These are phyloP conservation scores for Digitaria exilis DNA, from an alignment of 202 grass and related monocot species.

Conservation along the genomic window DNA sequence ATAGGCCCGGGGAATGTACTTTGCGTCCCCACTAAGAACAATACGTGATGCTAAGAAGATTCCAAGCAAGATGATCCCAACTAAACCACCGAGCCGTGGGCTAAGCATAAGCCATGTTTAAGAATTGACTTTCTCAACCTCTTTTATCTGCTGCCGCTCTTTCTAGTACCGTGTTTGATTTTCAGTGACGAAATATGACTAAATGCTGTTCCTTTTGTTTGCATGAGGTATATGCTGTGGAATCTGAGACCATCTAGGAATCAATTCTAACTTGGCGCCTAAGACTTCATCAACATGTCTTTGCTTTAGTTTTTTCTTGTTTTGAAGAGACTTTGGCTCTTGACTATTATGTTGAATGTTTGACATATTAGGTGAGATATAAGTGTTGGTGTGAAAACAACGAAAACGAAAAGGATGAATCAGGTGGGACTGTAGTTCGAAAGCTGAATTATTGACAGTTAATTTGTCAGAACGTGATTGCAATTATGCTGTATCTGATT, in stretches of 20 bases:
- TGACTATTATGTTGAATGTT: neutral
- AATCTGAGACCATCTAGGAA: neutral
- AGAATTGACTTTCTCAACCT: conserved; percentile 20
- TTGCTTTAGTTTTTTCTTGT: neutral
- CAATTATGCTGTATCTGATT: neutral
- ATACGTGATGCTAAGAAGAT: conserved; percentile 14
- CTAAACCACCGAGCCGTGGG: neutral
- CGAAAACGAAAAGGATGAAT: neutral
- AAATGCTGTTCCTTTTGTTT: neutral
- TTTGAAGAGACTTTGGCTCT: neutral
- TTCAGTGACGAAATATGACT: neutral
- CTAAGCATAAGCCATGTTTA: neutral
- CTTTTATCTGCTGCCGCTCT: neutral
- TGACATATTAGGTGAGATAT: conserved; percentile 11
- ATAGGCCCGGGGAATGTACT: conserved; percentile 2
- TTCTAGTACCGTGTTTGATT: conserved; percentile 19
- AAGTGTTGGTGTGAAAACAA: neutral
- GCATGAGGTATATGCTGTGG: neutral
- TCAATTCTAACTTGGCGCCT: neutral
- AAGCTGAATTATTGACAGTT: neutral
- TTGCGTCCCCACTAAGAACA: neutral
- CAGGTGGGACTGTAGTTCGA: neutral
- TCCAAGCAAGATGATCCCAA: neutral
- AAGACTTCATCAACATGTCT: neutral
- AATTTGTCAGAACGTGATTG: neutral